Percentiles rank a stretch among this genome's conserved stretches.
These are phyloP conservation scores for Calonectria henricotiae DNA, from an alignment of 2,329 filamentous ascomycete genomes.

Conservation along the genomic window DNA sequence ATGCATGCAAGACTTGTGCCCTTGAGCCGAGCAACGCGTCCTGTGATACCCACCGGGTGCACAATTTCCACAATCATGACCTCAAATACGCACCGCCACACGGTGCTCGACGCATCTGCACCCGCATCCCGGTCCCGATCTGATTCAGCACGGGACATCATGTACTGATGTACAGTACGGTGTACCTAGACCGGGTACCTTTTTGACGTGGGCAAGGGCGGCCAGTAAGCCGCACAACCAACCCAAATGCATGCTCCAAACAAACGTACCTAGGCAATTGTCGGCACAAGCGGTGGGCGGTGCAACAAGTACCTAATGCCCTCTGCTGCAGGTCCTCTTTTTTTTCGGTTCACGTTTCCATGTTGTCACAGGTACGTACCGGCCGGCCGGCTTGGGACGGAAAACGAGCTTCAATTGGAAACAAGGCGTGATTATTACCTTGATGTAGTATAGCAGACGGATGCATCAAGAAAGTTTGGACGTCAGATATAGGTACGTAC, in stretches of 20 bases:
- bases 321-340: constrained; percentile 33
- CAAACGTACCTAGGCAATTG: constrained; percentile 44
- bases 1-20: constrained; percentile 30
- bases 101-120: constrained; percentile 40
- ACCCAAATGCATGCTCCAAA: constrained; percentile 21
- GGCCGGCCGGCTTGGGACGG: constrained; percentile 27
- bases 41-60: constrained; percentile 25
- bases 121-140: constrained; percentile 43
- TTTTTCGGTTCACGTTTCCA: constrained; percentile 24
- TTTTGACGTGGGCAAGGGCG: constrained; percentile 10
- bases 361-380: constrained; percentile 36
- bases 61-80: constrained; percentile 34
- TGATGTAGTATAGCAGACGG: constrained; percentile 17
- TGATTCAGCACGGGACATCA: constrained; percentile 8
- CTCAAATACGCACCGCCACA: constrained; percentile 47
- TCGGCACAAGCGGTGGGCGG: constrained; percentile 45
- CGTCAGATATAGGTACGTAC: constrained; percentile 10
- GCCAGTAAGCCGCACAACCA: constrained; percentile 45
- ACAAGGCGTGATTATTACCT: constrained; percentile 19
- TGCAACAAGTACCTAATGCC: constrained; percentile 30
- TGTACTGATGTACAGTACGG: constrained; percentile 23
- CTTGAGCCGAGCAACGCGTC: constrained; percentile 21
- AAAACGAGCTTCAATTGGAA: constrained; percentile 23
- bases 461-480: constrained; percentile 18
- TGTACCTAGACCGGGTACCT: constrained; percentile 25